Base-by-base conservation (phyloP, 352 stramenopile species). In the Phytophthora macrochlamydospora region DNA sequence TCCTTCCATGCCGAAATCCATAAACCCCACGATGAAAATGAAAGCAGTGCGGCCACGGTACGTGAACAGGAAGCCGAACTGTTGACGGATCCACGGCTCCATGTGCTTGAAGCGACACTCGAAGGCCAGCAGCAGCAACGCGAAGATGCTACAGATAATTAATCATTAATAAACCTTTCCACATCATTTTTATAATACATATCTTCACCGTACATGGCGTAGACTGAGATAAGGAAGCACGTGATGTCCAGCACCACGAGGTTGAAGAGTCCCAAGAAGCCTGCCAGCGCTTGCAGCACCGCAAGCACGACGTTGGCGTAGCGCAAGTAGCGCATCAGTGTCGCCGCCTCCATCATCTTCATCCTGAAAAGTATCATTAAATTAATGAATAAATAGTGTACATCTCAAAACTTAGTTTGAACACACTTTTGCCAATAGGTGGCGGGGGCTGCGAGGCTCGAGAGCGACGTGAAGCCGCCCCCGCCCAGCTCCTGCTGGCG, bases 1-100 rank as follows among this genome's bases (percentile, higher is more conserved):
- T 54, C 84, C 76, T 53, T 88, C 79, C 76, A 95, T 95, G 62
- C 87, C 88, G 64, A 95, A 95, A 53, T 94, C 83, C 88, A 95
- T 94, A 45, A 94, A 95, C 51, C 88, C 88, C 44, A 95, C 85
- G 28, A 89, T 78, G 62, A 94, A 94, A 61, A 95, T 88, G 59
- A 95, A 95, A 45, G 83, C 77, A 12, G 88, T 92, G 50, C 88
- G 83, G 11, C 88, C 88, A 50, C 86, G 81, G 61, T 93, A 95
- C n/a, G 88, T 94, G 70, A 95, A 95, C 51, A 95, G 75, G 59
- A 95, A 95, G 51, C 88, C 88, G 63, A 95, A 95, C 62, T 93
- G 83, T 54, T 90, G 71, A 52, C 88, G 84, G 64, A 95, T 94
- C 72, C 78, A 84, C 24, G 88, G 84, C 62, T 95, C 88, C 88